phyloP scores from a whole-genome alignment of 805 yeast genomes.

The Saturnispora bothae region DNA sequence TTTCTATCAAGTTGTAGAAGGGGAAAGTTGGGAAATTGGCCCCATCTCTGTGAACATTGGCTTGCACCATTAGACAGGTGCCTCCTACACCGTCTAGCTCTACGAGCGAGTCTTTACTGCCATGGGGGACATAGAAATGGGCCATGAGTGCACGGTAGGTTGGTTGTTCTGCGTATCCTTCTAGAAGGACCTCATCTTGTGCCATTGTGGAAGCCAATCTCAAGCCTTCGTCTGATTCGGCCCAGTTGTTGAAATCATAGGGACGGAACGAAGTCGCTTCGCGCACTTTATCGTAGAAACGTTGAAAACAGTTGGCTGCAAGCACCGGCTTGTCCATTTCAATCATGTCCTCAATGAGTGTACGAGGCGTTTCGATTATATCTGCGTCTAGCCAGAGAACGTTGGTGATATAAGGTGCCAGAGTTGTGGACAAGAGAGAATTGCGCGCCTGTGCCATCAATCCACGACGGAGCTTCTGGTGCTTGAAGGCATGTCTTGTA shows the following conservation, averaged over 20 bases:
- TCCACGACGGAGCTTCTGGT: constrained; percentile 80
- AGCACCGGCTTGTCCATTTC: constrained; percentile 77
- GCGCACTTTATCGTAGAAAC: constrained; percentile 51
- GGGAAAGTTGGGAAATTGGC: constrained; percentile 99
- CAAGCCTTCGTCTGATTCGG: constrained; percentile 70
- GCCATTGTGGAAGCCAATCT: constrained; percentile 59
- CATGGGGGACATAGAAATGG: constrained; percentile 59
- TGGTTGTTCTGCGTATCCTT: constrained; percentile 88
- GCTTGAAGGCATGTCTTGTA: constrained; percentile 79
- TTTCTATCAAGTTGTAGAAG: constrained; percentile 91
- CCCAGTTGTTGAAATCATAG: constrained; percentile 96
- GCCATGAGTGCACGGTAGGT: constrained; percentile 96
- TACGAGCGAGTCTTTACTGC: constrained; percentile 59
- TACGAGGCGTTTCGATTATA: constrained; percentile 77
- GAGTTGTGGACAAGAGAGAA: constrained; percentile 77
- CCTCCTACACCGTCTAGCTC: constrained; percentile 96
- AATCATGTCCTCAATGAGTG: constrained; percentile 79
- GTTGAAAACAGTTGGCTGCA: constrained; percentile 89
- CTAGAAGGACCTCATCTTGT: constrained; percentile 89
- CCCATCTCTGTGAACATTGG: constrained; percentile 97
- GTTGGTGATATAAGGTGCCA: constrained; percentile 90
- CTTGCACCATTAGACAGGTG: constrained; percentile 89
- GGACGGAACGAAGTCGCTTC: constrained; percentile 58
- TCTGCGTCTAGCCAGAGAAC: constrained; percentile 95
- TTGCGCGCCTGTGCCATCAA: constrained; percentile 94